phyloP scores from a whole-genome alignment of 495 filamentous ascomycete species.

The Penicillium bovifimosum region DNA sequence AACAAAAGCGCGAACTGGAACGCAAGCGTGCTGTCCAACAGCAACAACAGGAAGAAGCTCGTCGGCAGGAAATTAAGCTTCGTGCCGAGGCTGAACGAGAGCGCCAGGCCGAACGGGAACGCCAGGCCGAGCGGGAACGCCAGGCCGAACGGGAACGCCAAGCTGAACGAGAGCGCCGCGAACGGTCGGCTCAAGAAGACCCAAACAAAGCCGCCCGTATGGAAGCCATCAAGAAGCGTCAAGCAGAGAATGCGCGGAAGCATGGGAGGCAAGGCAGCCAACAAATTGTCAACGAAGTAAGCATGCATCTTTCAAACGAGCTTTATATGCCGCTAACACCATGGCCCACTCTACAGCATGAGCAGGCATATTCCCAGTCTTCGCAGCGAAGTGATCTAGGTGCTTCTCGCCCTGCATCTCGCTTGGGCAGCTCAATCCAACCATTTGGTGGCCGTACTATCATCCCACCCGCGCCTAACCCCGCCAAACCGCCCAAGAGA shows the following conservation, averaged over 20 bases:
- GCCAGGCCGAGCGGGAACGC: slow-evolving; percentile 29
- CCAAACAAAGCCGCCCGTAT: slow-evolving; percentile 63
- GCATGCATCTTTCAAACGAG: neutral
- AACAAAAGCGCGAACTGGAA: slow-evolving; percentile 71
- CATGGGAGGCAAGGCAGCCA: slow-evolving; percentile 49
- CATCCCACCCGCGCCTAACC: slow-evolving; percentile 52
- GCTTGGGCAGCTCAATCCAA: slow-evolving; percentile 46
- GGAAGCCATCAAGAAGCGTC: slow-evolving; percentile 61
- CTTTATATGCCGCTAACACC: neutral
- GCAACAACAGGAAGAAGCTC: slow-evolving; percentile 46
- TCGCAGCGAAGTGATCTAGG: slow-evolving; percentile 46
- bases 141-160: slow-evolving; percentile 34
- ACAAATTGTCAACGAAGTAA: slow-evolving; percentile 41
- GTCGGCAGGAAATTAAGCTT: slow-evolving; percentile 42
- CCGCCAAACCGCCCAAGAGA: slow-evolving; percentile 62
- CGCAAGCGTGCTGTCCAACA: slow-evolving; percentile 61
- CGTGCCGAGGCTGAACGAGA: slow-evolving; percentile 44
- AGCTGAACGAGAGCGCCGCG: slow-evolving; percentile 40
- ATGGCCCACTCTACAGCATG: slow-evolving; percentile 39
- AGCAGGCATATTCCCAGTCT: slow-evolving; percentile 27
- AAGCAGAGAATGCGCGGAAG: slow-evolving; percentile 59
- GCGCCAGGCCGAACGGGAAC: slow-evolving; percentile 36
- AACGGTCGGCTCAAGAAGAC: slow-evolving; percentile 46
- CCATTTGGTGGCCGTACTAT: slow-evolving; percentile 40
- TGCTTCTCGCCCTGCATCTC: slow-evolving; percentile 46